phyloP scores from a whole-genome alignment of 2,329 filamentous ascomycete species.

The Claviceps pazoutovae region DNA sequence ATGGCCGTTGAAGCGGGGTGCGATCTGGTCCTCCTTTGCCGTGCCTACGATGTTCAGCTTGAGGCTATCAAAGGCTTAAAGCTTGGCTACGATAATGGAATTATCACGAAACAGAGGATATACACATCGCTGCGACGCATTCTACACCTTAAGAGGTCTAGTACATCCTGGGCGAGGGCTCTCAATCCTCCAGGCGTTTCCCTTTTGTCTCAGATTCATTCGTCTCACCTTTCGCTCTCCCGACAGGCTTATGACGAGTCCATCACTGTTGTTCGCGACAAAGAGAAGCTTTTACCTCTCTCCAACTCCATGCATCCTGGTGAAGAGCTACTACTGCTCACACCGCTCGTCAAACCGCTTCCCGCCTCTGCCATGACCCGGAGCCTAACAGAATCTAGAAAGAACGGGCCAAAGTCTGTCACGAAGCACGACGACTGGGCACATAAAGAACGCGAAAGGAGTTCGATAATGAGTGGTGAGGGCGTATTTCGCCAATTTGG shows the following conservation, averaged over 20 bases:
- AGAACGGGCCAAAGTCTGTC: slow-evolving; percentile 18
- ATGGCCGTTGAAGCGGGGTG: slow-evolving; percentile 97
- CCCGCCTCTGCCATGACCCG: slow-evolving; percentile 76
- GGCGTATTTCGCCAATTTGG: slow-evolving; percentile 85
- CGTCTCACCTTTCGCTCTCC: slow-evolving; percentile 67
- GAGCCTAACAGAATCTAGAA: slow-evolving; percentile 44
- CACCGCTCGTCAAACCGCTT: slow-evolving; percentile 81
- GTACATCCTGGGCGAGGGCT: slow-evolving; percentile 82
- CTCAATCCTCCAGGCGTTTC: slow-evolving; percentile 72
- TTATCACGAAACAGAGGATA: slow-evolving; percentile 69
- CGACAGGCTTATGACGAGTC: slow-evolving; percentile 81
- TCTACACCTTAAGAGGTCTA: slow-evolving; percentile 66
- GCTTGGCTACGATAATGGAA: slow-evolving; percentile 77
- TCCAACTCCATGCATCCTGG: slow-evolving; percentile 68
- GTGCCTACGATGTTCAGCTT: slow-evolving; percentile 75
- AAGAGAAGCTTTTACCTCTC: slow-evolving; percentile 69
- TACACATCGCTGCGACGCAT: slow-evolving; percentile 68
- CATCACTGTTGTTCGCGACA: slow-evolving; percentile 85
- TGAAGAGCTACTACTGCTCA: slow-evolving; percentile 80
- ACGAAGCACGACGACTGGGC: slow-evolving; percentile 40
- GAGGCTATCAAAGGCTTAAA: slow-evolving; percentile 86
- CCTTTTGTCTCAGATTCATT: slow-evolving; percentile 67
- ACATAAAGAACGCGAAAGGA: slow-evolving; percentile 41
- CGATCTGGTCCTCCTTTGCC: slow-evolving; percentile 77
- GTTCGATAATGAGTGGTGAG: slow-evolving; percentile 75